Base-by-base conservation (phyloP, 495 filamentous ascomycete genomes). In the Annulohypoxylon nitens region DNA sequence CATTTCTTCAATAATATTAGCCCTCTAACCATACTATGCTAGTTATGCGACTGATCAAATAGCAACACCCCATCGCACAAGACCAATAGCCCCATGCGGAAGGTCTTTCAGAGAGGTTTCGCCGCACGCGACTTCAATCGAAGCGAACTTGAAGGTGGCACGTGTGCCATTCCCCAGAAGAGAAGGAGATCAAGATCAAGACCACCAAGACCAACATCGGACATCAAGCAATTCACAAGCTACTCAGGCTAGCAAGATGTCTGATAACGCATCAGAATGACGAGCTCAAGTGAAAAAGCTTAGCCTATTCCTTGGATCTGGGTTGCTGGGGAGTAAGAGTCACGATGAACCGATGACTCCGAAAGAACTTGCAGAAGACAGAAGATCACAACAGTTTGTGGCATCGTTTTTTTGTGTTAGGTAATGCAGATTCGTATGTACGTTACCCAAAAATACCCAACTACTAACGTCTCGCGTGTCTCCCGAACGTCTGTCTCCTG, bases 131-230 rank as follows among this genome's bases (percentile, higher is more conserved):
- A 67, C 57, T 61, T 65, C 71, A 66, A 36, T 51, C 39, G 43
- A 48, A 53, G 33, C 10, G 25, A 20, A 48, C 65, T 64, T 61
- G 37, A 45, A 41, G 0, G 54, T 55, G 36, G 63, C 72, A 75
- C 72, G 67, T 75, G 72, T 55, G 45, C 50, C 53, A 18, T 70
- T 70, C 43, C 72, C 47, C 14, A 66, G 66, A 74, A 70, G 55
- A 69, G 71, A 74, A 74, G 71, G 71, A 61, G 43, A 59, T 14
- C 30, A 30, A 30, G 30, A 30, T 3, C 6, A 30, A 53, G 39
- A n/a, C 39, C 39, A 53, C 2, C 58, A 33, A 36, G 61, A 25
- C 43, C 12, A 20, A 12, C 36, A 61, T 41, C 2, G 18, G 53
- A 64, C 51, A 6, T 47, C 41, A 45, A 45, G 14, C 41, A 16